Conservation (phyloP, 2,329 filamentous ascomycete genomes). For the Coniochaeta sp. region DNA sequence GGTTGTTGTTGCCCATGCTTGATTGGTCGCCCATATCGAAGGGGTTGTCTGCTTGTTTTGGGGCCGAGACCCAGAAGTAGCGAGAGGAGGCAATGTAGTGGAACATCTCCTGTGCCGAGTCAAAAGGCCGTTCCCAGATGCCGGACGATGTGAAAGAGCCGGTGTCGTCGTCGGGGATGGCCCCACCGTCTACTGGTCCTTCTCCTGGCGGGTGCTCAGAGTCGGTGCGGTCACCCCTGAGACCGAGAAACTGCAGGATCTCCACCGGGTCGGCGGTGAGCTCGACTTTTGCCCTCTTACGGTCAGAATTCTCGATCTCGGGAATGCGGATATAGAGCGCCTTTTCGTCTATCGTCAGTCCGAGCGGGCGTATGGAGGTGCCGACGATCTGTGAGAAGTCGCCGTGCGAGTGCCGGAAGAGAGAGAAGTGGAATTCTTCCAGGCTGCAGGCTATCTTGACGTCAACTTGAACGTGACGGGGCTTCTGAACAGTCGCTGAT, state of each 20-base stretch:
- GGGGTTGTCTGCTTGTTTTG: slow-evolving; percentile 6
- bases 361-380: slow-evolving; percentile 53
- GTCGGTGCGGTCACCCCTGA: too few relatives aligned
- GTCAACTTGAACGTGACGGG: slow-evolving; percentile 63
- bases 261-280: slow-evolving; percentile 50
- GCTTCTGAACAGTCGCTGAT: neutral
- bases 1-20: too few relatives aligned
- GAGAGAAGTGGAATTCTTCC: slow-evolving; percentile 49
- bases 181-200: too few relatives aligned
- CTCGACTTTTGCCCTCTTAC: slow-evolving; percentile 49
- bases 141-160: neutral
- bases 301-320: slow-evolving; percentile 57
- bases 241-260: slow-evolving; percentile 56
- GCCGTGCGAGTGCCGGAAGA: slow-evolving; percentile 66
- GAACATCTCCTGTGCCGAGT: slow-evolving; percentile 48
- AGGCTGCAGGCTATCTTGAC: slow-evolving; percentile 44
- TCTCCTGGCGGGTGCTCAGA: too few relatives aligned
- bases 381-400: slow-evolving; percentile 63
- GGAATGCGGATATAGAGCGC: slow-evolving; percentile 60
- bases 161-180: slow-evolving; percentile 12
- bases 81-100: slow-evolving; percentile 51
- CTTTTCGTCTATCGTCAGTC: slow-evolving; percentile 57
- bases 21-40: too few relatives aligned
- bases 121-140: slow-evolving; percentile 50
- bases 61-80: slow-evolving; percentile 43